Percentiles rank a stretch among this genome's conserved stretches.
These are phyloP conservation scores for Boletus reticuloceps DNA, from an alignment of 768 basidiomycete genomes.

Conservation along the genomic window DNA sequence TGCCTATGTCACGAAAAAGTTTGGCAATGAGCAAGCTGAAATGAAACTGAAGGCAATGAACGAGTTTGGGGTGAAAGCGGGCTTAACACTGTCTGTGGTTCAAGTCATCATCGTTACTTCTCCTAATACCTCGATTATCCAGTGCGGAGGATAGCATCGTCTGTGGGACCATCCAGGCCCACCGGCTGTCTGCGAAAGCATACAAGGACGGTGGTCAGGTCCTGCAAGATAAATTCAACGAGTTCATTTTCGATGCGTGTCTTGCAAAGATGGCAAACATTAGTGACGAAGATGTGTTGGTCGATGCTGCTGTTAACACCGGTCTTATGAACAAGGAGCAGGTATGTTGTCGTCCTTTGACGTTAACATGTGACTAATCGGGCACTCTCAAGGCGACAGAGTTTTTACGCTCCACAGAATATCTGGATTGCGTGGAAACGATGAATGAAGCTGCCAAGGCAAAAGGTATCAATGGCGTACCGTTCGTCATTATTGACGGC, in stretches of 20 bases:
- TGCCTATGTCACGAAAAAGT: constrained; percentile 18
- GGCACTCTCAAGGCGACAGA: constrained; percentile 27
- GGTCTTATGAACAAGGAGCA: constrained; percentile 37
- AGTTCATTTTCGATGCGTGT: constrained; percentile 38
- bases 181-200: constrained; percentile 44
- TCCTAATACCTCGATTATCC: background rate
- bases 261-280: constrained; percentile 37
- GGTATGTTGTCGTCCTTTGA: constrained; percentile 19
- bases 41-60: constrained; percentile 19
- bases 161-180: constrained; percentile 38
- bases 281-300: constrained; percentile 34
- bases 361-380: background rate
- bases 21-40: constrained; percentile 26
- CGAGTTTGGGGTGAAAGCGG: constrained; percentile 25
- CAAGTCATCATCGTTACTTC: background rate
- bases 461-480: constrained; percentile 48
- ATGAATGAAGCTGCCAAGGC: constrained; percentile 37
- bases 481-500: constrained; percentile 46
- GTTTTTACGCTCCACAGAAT: constrained; percentile 40
- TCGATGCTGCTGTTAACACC: constrained; percentile 32
- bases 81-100: constrained; percentile 22
- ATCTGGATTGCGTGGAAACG: constrained; percentile 36
- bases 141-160: constrained; percentile 38
- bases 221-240: constrained; percentile 36
- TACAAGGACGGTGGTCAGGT: constrained; percentile 36